Percentiles rank a stretch among this genome's conserved stretches.
phyloP scores from a whole-genome alignment of 495 filamentous ascomycete genomes.

The Pyrenula massariospora region DNA sequence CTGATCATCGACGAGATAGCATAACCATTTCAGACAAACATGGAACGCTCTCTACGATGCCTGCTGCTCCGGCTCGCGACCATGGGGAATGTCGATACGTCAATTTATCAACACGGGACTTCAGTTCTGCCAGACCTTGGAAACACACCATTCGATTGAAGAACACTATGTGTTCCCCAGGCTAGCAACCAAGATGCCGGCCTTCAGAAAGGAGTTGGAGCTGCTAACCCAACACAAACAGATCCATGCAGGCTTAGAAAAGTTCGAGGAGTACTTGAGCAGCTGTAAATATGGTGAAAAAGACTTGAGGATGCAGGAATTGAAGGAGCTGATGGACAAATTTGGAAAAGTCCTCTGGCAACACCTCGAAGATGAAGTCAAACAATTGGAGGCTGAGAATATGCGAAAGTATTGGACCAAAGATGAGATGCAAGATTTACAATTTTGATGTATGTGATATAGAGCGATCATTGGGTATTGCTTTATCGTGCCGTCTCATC shows the following conservation, averaged over 20 bases:
- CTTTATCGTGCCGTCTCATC: too few species aligned
- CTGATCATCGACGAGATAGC: conserved; percentile 26
- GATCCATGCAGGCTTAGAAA: conserved; percentile 74
- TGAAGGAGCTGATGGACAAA: conserved; percentile 58
- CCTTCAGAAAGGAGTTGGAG: conserved; percentile 54
- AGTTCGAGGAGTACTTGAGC: conserved; percentile 55
- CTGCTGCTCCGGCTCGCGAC: conserved; percentile 42
- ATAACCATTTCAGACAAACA: conserved; percentile 62
- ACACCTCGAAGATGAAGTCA: conserved; percentile 66
- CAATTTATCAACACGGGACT: conserved; percentile 53
- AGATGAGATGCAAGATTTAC: conserved; percentile 50
- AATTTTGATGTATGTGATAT: neutral
- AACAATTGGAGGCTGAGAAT: conserved; percentile 62
- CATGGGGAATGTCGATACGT: conserved; percentile 45
- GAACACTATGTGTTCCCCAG: conserved; percentile 73
- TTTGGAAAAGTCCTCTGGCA: conserved; percentile 58
- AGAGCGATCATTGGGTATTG: too few species aligned
- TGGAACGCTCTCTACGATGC: conserved; percentile 61
- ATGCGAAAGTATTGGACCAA: conserved; percentile 77
- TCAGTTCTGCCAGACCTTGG: conserved; percentile 55
- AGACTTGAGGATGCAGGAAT: conserved; percentile 54
- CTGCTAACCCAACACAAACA: conserved; percentile 65
- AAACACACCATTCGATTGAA: conserved; percentile 74
- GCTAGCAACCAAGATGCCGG: conserved; percentile 69
- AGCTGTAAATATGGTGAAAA: conserved; percentile 50